phyloP scores from a whole-genome alignment of 345 rosid species.

The Eucalyptus urophylla region DNA sequence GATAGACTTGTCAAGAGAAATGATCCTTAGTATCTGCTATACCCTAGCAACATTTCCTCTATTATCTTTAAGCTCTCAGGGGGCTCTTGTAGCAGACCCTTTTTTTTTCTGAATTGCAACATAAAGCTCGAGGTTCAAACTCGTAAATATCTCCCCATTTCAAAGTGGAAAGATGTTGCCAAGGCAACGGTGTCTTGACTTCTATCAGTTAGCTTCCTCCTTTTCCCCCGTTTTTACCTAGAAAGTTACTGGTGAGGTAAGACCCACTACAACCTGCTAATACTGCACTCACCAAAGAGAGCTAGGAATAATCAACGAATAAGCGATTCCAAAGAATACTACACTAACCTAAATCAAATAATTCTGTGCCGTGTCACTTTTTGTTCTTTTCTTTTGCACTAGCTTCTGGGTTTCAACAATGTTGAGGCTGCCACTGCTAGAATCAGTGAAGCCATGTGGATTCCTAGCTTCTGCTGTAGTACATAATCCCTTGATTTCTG shows the following conservation, averaged over 20 bases:
- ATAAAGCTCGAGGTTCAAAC: neutral
- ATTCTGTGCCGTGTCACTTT: neutral
- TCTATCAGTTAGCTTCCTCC: neutral
- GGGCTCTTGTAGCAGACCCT: neutral
- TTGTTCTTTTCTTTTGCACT: neutral
- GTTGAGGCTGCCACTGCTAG: neutral
- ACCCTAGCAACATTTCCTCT: neutral
- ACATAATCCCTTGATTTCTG: neutral
- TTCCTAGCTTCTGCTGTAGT: neutral
- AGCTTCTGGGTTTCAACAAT: neutral
- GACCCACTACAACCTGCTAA: neutral
- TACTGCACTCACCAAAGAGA: neutral
- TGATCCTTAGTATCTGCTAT: neutral
- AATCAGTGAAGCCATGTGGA: neutral
- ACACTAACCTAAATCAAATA: neutral
- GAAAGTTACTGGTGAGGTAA: neutral
- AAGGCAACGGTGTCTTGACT: neutral
- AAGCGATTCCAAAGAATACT: neutral
- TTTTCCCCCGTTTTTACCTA: neutral
- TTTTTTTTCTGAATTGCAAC: neutral
- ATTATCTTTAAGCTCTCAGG: neutral
- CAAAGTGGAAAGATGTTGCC: neutral
- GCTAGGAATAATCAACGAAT: neutral
- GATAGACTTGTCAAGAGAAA: neutral
- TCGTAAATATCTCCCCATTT: too few species aligned